phyloP scores from a whole-genome alignment of 106 monocot genomes.

The Dendrobium chrysotoxum region DNA sequence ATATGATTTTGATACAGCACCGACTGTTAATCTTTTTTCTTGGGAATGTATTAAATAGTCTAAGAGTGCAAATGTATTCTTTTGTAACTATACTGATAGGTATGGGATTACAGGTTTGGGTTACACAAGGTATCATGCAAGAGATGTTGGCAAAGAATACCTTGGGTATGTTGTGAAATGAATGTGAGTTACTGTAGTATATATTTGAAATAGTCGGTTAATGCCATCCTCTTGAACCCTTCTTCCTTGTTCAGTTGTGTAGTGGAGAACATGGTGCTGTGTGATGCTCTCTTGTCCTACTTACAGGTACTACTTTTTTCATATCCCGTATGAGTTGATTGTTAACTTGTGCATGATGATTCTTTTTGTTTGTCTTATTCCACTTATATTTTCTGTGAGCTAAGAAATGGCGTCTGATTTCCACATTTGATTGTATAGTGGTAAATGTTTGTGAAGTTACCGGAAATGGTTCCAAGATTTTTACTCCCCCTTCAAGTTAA shows the following conservation, averaged over 20 bases:
- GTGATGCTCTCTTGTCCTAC: constrained; percentile 61
- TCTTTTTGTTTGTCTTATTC: not conserved
- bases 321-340: not conserved
- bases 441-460: no score
- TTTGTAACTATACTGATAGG: constrained; percentile 29
- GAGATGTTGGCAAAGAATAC: constrained; percentile 81
- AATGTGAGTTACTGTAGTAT: not conserved
- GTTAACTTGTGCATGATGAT: not conserved
- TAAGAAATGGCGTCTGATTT: no score
- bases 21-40: not conserved
- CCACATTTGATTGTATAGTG: no score
- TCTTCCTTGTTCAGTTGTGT: constrained; percentile 61
- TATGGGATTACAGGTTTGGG: constrained; percentile 99
- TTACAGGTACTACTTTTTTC: constrained; percentile 52
- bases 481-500: no score
- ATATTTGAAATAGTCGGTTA: not conserved
- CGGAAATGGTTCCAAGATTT: no score
- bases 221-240: not conserved
- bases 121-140: constrained; percentile 85
- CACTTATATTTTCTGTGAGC: not conserved
- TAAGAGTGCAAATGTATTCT: not conserved
- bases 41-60: not conserved
- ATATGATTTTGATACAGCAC: not conserved
- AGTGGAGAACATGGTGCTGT: constrained; percentile 97
- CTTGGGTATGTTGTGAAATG: constrained; percentile 58